Evolutionary conservation across 75 land plant genomes (phyloP), one percentile per base, ranked within the genome.

Genomic region (Cunninghamia lanceolata): DNA sequence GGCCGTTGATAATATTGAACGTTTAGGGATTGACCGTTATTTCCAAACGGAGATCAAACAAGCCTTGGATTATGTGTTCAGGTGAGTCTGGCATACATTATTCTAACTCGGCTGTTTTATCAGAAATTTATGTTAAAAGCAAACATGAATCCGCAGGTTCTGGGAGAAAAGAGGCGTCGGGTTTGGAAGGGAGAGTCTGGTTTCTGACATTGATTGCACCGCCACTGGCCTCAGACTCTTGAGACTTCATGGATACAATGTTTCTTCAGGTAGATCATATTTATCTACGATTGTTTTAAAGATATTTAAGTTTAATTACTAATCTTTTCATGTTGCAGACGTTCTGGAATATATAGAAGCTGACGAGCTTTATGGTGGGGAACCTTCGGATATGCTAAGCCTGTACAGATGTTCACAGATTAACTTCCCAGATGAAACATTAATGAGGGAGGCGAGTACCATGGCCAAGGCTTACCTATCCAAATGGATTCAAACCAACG

Each of bases 81-180:
- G 94, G 89, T 87, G 9, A 90, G 53, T 50, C 53, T 92, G 34
- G 91, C 90, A 53, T 84, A 88, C 9, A 82, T 91, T 15, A 86
- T 92, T n/a, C 84, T 93, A 30, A 84, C 91, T 68, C 84, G 88
- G 28, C 79, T 86, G n/a, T 85, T 13, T 47, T 47, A 47, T 10
- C 16, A 50, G 53, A 50, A 13, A 13, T 50, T 13, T 13, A 13
- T 50, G 53, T 50, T 50, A 50, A 50, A 38, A 89, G 13, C 53
- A 79, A 83, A n/a, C 76, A 83, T 43, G 16, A 56, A 36, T 14
- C 32, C 13, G 1, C 16, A 50, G 53, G 53, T 13, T 13, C 16
- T 50, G 90, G 87, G 78, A 89, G 83, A 39, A 56, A 40, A 39
- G 74, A 71, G 0, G n/a, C 53, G 9, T 84, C 76, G 30, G 82